Evolutionary conservation across 2,329 filamentous ascomycete species (phyloP), one percentile per base, ranked within the genome.

Genomic region (Pseudopithomyces maydicus): DNA sequence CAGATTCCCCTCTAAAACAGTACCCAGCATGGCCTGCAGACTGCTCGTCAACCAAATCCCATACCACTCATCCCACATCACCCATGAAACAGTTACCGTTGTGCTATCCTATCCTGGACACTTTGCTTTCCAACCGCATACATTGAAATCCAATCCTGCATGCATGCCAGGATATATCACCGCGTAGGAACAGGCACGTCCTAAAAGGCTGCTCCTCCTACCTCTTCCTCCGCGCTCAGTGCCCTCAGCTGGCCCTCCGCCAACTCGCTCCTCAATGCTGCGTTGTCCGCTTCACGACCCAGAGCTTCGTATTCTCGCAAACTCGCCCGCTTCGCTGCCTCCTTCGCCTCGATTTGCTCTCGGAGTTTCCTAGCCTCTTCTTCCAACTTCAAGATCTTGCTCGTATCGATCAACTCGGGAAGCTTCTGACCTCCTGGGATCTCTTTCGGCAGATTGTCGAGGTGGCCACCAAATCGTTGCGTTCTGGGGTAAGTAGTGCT

Each of bases 291-390:
- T 55, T 82, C 80, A 12, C 77, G 65, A 55, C 77, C 75, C 56
- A 80, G 58, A 6, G 70, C 61, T 43, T 80, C 79, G 80, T 80
- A 83, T 50, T 82, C 80, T 55, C 74, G 67, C 52, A 80, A 56
- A 20, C 69, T 71, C 58, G 75, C 75, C 38, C 80, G 64, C 61
- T 79, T 81, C 52, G 71, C 72, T 26, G 70, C 69, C 61, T 82
- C 79, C 63, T 79, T 80, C 58, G 78, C 78, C 39, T 80, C 79
- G 52, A 83, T 81, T 58, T 72, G 57, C 56, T 77, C 72, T 22
- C 80, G 67, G 57, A 83, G 57, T 62, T 73, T 78, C 57, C 78
- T 74, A 1, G 79, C 75, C 47, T 83, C 80, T 10, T 82, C 78
- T 56, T 82, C 79, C 12, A 82, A 63, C 64, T 78, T 80, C 46